Percentiles rank a stretch among this genome's conserved stretches.
Conservation (phyloP, 768 basidiomycete genomes). For the Suillus americanus region DNA sequence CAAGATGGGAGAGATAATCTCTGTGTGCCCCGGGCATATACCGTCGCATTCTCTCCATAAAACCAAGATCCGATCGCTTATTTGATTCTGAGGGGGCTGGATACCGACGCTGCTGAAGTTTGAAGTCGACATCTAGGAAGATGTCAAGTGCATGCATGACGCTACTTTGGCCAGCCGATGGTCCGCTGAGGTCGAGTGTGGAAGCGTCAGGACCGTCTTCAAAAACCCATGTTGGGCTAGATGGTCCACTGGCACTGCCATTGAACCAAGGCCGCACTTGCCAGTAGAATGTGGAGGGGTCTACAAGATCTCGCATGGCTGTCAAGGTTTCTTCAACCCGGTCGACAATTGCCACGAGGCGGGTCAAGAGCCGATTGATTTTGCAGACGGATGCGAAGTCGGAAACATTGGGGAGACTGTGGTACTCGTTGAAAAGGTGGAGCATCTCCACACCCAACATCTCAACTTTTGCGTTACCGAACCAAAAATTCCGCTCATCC, state of each 20-base stretch:
- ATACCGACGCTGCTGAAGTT: slow-evolving; percentile 66
- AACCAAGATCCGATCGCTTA: slow-evolving; percentile 66
- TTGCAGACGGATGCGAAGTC: slow-evolving; percentile 64
- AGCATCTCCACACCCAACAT: slow-evolving; percentile 85
- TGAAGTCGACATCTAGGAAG: slow-evolving; percentile 88
- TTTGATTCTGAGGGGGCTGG: slow-evolving; percentile 67
- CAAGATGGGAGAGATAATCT: slow-evolving; percentile 74
- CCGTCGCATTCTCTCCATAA: slow-evolving; percentile 90
- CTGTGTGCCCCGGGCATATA: slow-evolving; percentile 96
- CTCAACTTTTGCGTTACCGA: slow-evolving; percentile 81
- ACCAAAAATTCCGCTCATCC: slow-evolving; percentile 85
- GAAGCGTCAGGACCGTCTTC: slow-evolving; percentile 67
- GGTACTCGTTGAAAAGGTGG: slow-evolving; percentile 83
- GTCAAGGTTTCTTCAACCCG: slow-evolving; percentile 71
- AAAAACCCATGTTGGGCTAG: slow-evolving; percentile 65
- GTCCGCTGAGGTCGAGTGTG: slow-evolving; percentile 73
- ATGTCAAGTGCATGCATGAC: slow-evolving; percentile 86
- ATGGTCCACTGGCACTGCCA: slow-evolving; percentile 64
- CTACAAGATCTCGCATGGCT: slow-evolving; percentile 66
- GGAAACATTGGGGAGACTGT: slow-evolving; percentile 66
- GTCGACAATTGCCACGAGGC: slow-evolving; percentile 67
- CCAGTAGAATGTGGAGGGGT: slow-evolving; percentile 89
- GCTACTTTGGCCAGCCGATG: slow-evolving; percentile 92
- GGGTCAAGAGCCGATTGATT: slow-evolving; percentile 69
- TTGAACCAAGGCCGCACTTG: slow-evolving; percentile 91